Percentiles rank a stretch among this genome's conserved stretches.
Evolutionary conservation across 129 eudicot species (phyloP).

Genomic region (Tagetes erecta): DNA sequence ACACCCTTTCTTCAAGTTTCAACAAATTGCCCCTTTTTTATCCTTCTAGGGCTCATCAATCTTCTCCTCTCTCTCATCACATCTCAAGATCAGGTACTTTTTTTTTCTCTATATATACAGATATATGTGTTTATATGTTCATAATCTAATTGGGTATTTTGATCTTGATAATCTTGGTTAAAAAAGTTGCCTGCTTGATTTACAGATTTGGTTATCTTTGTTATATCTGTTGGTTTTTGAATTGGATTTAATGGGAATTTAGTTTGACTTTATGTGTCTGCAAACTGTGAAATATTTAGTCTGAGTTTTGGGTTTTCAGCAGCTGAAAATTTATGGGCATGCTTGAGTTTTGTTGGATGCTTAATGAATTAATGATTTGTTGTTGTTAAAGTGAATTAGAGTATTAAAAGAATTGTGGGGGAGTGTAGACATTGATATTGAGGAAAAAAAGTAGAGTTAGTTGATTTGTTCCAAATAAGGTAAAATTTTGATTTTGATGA

Average conservation of each 20-base stretch:
- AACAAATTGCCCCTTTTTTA: slow-evolving; percentile 36
- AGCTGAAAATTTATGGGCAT: background rate
- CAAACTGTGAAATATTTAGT: background rate
- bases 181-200: no score
- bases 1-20: slow-evolving; percentile 36
- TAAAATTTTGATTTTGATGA: background rate
- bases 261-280: background rate
- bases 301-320: slow-evolving; percentile 5
- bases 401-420: slow-evolving; percentile 1
- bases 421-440: slow-evolving; percentile 7
- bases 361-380: background rate
- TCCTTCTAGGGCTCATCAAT: slow-evolving; percentile 40
- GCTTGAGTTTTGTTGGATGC: background rate
- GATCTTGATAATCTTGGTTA: background rate
- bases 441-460: background rate
- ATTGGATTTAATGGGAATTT: background rate
- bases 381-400: background rate
- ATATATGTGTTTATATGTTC: background rate
- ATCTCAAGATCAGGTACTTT: slow-evolving; percentile 38
- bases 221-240: slow-evolving; percentile 6
- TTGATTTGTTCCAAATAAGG: background rate
- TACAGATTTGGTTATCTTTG: no score
- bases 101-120: background rate
- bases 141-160: slow-evolving; percentile 10
- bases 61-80: slow-evolving; percentile 30